A percentile compares a stretch with the other conserved stretches of the same genome.
phyloP scores from a whole-genome alignment of 805 yeast genomes.

The Pichia nakasei region DNA sequence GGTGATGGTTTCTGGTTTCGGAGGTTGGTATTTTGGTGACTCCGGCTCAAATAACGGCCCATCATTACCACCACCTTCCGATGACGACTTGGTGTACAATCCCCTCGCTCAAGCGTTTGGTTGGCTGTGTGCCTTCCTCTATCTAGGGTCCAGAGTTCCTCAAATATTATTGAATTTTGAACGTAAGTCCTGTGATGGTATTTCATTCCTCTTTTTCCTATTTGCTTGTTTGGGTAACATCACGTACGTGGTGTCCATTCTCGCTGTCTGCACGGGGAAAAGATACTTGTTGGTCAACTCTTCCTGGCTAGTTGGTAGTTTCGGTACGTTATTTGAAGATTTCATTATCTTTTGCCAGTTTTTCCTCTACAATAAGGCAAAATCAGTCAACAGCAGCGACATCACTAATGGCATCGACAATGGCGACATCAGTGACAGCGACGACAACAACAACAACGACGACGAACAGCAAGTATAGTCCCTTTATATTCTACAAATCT shows the following conservation, averaged over 20 bases:
- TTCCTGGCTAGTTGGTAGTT: constrained; percentile 87
- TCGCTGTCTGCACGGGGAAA: constrained; percentile 62
- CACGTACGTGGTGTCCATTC: constrained; percentile 80
- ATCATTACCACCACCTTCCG: constrained; percentile 22
- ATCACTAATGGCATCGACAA: constrained; percentile 17
- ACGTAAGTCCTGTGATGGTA: constrained; percentile 91
- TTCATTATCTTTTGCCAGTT: constrained; percentile 79
- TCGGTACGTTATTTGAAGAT: constrained; percentile 81
- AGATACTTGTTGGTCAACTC: constrained; percentile 72
- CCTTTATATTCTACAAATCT: too few species aligned
- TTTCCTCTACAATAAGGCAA: constrained; percentile 50
- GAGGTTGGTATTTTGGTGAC: constrained; percentile 70
- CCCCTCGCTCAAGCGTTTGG: constrained; percentile 84
- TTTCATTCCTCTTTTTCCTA: constrained; percentile 83
- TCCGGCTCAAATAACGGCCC: constrained; percentile 6
- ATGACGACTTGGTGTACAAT: constrained; percentile 49
- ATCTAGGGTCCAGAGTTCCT: constrained; percentile 85
- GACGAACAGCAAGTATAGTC: too few species aligned
- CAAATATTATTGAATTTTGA: constrained; percentile 79
- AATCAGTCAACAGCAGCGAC: constrained; percentile 10
- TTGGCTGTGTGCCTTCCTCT: constrained; percentile 63
- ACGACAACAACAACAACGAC: too few species aligned
- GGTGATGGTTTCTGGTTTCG: constrained; percentile 69
- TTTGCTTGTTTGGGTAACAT: constrained; percentile 93
- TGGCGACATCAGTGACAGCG: too few species aligned